Percentiles rank a stretch among this genome's conserved stretches.
phyloP scores from a whole-genome alignment of 129 eudicot genomes.

The Artemisia tridentata region DNA sequence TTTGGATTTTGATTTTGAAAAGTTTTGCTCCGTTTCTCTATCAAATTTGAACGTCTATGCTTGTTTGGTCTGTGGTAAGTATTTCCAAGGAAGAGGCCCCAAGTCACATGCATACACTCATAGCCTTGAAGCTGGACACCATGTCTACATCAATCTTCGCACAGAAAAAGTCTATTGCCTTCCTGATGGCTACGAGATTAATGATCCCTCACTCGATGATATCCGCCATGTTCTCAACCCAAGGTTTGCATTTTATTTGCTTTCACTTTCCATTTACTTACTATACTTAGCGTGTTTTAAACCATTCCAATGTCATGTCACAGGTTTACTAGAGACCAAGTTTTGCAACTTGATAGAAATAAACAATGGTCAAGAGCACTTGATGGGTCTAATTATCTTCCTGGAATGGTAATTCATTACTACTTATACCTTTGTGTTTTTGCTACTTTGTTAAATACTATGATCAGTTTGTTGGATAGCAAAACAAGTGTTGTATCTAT shows the following conservation, averaged over 20 bases:
- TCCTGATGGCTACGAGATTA: conserved; percentile 96
- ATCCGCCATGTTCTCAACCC: conserved; percentile 92
- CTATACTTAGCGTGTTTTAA: conserved; percentile 2
- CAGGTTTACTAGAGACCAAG: conserved; percentile 80
- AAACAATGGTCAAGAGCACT: conserved; percentile 98
- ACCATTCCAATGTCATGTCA: conserved; percentile 20
- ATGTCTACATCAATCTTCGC: conserved; percentile 86
- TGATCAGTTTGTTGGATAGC: not conserved
- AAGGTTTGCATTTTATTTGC: conserved; percentile 39
- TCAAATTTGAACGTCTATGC: conserved; percentile 96
- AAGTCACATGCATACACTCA: conserved; percentile 98
- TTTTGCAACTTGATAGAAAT: conserved; percentile 67
- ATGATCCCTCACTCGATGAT: conserved; percentile 93
- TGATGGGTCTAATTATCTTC: conserved; percentile 98
- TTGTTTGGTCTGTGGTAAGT: conserved; percentile 95
- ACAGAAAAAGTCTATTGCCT: conserved; percentile 94
- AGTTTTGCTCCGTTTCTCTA: conserved; percentile 85
- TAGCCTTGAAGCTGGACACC: conserved; percentile 98
- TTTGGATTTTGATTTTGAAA: conserved; percentile 96
- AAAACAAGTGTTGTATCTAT: not conserved
- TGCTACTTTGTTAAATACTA: conserved; percentile 1
- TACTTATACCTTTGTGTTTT: not conserved
- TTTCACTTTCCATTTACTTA: not conserved
- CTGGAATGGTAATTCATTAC: conserved; percentile 75
- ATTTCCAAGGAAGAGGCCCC: conserved; percentile 95